These are phyloP conservation scores for Saccharomycopsis hybrid DNA, from an alignment of 1,139 yeast genomes.

Conservation along the genomic window DNA sequence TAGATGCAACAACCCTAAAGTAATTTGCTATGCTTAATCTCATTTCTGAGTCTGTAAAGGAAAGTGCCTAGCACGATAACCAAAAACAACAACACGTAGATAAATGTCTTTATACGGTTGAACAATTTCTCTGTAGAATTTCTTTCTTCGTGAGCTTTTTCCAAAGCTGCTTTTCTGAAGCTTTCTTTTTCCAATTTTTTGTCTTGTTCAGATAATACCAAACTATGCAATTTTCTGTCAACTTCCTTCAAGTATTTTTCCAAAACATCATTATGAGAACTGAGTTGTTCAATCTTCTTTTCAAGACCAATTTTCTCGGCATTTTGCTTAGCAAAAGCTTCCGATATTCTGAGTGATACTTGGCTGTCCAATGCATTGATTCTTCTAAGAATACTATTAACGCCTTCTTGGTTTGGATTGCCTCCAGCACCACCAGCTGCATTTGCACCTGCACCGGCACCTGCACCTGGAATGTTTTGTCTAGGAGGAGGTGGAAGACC, in stretches of 20 bases:
- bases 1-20: neutral
- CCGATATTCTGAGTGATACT: constrained; percentile 12
- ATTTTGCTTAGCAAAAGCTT: constrained; percentile 11
- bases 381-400: constrained; percentile 12
- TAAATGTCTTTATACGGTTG: constrained; percentile 17
- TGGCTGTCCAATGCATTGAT: constrained; percentile 15
- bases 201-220: constrained; percentile 15
- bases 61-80: constrained; percentile 15
- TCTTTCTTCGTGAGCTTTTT: constrained; percentile 8
- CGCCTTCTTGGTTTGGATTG: constrained; percentile 1
- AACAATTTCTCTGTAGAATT: constrained; percentile 15
- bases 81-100: constrained; percentile 18
- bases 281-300: constrained; percentile 12
- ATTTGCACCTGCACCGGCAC: neutral
- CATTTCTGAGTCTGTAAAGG: constrained; percentile 20
- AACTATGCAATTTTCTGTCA: constrained; percentile 18
- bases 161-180: constrained; percentile 7
- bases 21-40: constrained; percentile 20
- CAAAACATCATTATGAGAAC: constrained; percentile 15
- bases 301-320: constrained; percentile 13
- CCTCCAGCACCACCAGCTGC: neutral
- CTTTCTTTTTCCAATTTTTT: constrained; percentile 16
- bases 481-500: neutral
- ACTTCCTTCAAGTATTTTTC: constrained; percentile 20
- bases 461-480: neutral